Conservation (phyloP, 2,329 filamentous ascomycete species). For the Dissoconium aciculare region DNA sequence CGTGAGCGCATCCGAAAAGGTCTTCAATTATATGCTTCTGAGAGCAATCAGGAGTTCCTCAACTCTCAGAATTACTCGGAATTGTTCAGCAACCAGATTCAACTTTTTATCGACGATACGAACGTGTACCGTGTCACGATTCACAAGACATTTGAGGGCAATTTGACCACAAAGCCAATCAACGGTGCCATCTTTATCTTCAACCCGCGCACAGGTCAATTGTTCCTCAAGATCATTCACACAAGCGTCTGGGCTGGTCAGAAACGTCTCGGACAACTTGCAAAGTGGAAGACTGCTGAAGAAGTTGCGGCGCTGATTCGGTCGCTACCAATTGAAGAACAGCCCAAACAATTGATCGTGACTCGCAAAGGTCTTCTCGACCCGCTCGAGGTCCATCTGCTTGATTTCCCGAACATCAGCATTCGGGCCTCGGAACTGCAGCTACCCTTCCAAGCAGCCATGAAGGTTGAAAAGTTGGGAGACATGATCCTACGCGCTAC, state of each 20-base stretch:
- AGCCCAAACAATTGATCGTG: slow-evolving; percentile 96
- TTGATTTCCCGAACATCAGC: slow-evolving; percentile 98
- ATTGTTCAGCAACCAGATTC: slow-evolving; percentile 96
- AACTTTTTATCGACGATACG: slow-evolving; percentile 97
- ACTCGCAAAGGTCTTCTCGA: slow-evolving; percentile 94
- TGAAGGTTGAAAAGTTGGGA: slow-evolving; percentile 98
- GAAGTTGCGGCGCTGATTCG: slow-evolving; percentile 96
- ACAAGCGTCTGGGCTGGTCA: slow-evolving; percentile 98
- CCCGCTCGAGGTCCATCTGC: slow-evolving; percentile 88
- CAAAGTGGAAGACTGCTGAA: slow-evolving; percentile 99
- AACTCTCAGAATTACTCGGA: slow-evolving; percentile 99
- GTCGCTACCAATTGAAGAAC: slow-evolving; percentile 90
- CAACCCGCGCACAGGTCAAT: slow-evolving; percentile 92
- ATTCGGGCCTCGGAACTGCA: slow-evolving; percentile 95
- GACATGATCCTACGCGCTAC: slow-evolving; percentile 98
- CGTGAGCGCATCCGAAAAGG: slow-evolving; percentile 97
- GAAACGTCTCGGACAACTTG: slow-evolving; percentile 94
- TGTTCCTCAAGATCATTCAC: slow-evolving; percentile 99
- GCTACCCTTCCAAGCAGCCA: slow-evolving; percentile 95
- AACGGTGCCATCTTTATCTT: slow-evolving; percentile 99
- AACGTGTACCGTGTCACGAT: slow-evolving; percentile 99
- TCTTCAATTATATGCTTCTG: slow-evolving; percentile 91
- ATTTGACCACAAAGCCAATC: slow-evolving; percentile 97
- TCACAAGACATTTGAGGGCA: slow-evolving; percentile 98
- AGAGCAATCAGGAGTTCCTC: slow-evolving; percentile 97